Percentiles rank a stretch among this genome's conserved stretches.
Conservation (phyloP, 352 stramenopile species). For the Phytophthora pluvialis region DNA sequence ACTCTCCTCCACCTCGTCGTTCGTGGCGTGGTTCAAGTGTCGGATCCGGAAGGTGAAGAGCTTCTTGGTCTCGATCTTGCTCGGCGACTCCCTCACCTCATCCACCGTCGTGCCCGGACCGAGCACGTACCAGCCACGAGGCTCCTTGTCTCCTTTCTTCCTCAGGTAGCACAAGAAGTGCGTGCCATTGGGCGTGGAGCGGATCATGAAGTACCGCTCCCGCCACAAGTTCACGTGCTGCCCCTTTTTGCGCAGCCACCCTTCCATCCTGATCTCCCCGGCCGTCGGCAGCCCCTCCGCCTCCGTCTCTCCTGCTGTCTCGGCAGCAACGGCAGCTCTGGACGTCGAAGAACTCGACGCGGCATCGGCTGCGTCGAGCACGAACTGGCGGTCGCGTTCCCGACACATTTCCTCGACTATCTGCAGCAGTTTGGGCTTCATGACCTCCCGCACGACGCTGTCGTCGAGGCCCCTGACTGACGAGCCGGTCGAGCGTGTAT, state of each 20-base stretch:
- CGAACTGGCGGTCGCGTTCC: constrained; percentile 58
- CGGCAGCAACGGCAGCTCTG: constrained; percentile 14
- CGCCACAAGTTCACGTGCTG: constrained; percentile 89
- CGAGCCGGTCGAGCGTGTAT: constrained; percentile 6
- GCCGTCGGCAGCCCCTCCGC: constrained; percentile 29
- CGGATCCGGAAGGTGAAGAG: constrained; percentile 87
- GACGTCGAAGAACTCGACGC: constrained; percentile 7
- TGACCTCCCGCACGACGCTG: constrained; percentile 61
- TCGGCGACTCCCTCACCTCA: constrained; percentile 83
- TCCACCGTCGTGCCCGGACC: constrained; percentile 83
- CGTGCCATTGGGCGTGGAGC: constrained; percentile 76
- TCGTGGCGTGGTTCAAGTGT: constrained; percentile 58
- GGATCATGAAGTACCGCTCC: constrained; percentile 90
- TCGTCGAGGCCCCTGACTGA: constrained; percentile 56
- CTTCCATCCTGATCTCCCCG: constrained; percentile 87
- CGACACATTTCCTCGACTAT: constrained; percentile 81
- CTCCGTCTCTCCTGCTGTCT: constrained; percentile 11
- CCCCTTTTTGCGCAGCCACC: constrained; percentile 86
- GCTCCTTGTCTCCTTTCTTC: constrained; percentile 87
- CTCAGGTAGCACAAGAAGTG: constrained; percentile 87
- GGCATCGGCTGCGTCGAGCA: constrained; percentile 7
- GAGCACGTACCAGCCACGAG: constrained; percentile 81
- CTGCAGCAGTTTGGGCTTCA: constrained; percentile 79
- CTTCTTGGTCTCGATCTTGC: constrained; percentile 89
- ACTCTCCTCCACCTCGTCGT: constrained; percentile 58